Conservation (phyloP, 768 basidiomycete species). For the Kwoniella sp. region DNA sequence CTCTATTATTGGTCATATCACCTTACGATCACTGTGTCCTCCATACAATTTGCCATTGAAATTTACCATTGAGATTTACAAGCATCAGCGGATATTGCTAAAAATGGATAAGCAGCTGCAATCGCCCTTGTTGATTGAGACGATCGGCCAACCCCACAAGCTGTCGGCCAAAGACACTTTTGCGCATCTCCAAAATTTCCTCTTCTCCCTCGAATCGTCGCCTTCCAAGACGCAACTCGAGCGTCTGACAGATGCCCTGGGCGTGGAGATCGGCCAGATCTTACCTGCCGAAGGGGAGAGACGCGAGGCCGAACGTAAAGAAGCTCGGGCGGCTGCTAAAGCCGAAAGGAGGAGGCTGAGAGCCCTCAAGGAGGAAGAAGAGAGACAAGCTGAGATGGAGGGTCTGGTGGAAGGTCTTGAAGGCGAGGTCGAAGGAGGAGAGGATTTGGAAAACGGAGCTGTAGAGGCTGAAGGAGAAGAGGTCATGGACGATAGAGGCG, state of each 20-base stretch:
- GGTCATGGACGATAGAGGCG: constrained; percentile 45
- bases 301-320: constrained; percentile 31
- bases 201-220: constrained; percentile 24
- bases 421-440: constrained; percentile 25
- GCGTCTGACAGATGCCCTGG: constrained; percentile 45
- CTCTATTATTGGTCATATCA: no score
- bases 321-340: constrained; percentile 17
- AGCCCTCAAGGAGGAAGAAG: constrained; percentile 26
- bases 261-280: constrained; percentile 45
- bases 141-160: constrained; percentile 28
- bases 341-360: constrained; percentile 33
- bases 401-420: constrained; percentile 32
- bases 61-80: no score
- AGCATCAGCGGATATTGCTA: no score
- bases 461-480: constrained; percentile 38
- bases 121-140: constrained; percentile 38
- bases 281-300: constrained; percentile 32
- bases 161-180: constrained; percentile 27
- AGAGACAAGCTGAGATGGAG: constrained; percentile 22
- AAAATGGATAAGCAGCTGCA: constrained; percentile 46
- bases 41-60: no score
- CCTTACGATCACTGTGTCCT: no score
- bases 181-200: constrained; percentile 32
- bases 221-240: constrained; percentile 48
- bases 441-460: constrained; percentile 39